These are phyloP conservation scores for Lippia alba DNA, from an alignment of 305 asterid genomes.

Conservation along the genomic window DNA sequence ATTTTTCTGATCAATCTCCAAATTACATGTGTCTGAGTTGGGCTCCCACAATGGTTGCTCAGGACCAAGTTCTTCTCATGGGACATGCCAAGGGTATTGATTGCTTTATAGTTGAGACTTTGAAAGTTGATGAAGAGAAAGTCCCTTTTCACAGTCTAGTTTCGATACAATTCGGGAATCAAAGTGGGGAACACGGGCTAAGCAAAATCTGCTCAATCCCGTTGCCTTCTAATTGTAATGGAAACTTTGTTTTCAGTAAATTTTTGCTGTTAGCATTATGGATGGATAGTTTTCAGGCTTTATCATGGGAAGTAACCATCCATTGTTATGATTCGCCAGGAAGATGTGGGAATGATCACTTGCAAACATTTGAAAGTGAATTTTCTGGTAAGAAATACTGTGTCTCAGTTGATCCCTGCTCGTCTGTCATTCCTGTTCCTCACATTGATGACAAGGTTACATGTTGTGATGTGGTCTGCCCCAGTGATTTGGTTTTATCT, in stretches of 20 bases:
- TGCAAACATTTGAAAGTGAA: constrained; percentile 60
- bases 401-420: constrained; percentile 65
- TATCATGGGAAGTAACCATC: constrained; percentile 83
- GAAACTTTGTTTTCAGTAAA: constrained; percentile 55
- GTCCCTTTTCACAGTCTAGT: constrained; percentile 52
- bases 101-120: constrained; percentile 56
- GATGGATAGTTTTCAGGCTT: constrained; percentile 70
- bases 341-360: constrained; percentile 45
- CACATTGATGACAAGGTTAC: constrained; percentile 61
- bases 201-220: constrained; percentile 69
- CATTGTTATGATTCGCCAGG: constrained; percentile 54
- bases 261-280: constrained; percentile 80
- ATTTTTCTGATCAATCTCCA: constrained; percentile 47
- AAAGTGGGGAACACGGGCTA: constrained; percentile 53
- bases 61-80: constrained; percentile 61
- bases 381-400: constrained; percentile 59
- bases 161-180: constrained; percentile 60
- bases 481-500: constrained; percentile 51
- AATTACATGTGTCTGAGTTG: constrained; percentile 83
- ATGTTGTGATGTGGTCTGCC: constrained; percentile 72
- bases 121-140: constrained; percentile 47
- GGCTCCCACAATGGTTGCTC: constrained; percentile 69
- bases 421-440: constrained; percentile 73
- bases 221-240: constrained; percentile 59
- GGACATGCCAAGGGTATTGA: constrained; percentile 87